phyloP scores from a whole-genome alignment of 2,329 filamentous ascomycete genomes.

The Aspergillus costaricaensis region DNA sequence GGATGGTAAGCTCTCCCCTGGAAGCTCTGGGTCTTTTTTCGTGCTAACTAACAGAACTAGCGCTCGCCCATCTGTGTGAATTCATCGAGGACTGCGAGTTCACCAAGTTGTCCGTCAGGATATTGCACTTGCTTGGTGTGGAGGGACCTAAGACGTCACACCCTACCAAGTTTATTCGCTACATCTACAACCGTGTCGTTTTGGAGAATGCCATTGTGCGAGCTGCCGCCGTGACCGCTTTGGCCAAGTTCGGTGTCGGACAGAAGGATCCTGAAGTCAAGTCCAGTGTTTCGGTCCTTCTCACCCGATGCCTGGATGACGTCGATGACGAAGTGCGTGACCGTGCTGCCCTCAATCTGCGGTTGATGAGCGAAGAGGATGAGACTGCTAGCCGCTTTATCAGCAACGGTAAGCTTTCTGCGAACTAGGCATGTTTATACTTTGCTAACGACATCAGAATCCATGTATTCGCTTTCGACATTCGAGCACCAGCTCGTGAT shows the following conservation, averaged over 20 bases:
- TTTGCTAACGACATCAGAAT: constrained; percentile 60
- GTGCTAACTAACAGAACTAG: constrained; percentile 43
- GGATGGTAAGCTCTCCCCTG: constrained; percentile 50
- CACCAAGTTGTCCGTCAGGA: constrained; percentile 93
- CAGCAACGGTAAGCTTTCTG: constrained; percentile 71
- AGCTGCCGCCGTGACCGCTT: constrained; percentile 89
- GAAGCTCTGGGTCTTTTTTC: neutral
- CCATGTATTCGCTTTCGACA: constrained; percentile 89
- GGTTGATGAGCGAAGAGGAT: constrained; percentile 89
- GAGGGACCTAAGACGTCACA: constrained; percentile 95
- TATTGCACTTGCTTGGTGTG: constrained; percentile 87
- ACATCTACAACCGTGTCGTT: constrained; percentile 98
- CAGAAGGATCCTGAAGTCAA: constrained; percentile 97
- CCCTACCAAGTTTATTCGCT: constrained; percentile 97
- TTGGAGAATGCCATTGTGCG: constrained; percentile 95
- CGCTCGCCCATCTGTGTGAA: constrained; percentile 92
- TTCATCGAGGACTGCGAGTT: constrained; percentile 99
- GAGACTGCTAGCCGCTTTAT: constrained; percentile 84
- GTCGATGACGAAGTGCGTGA: constrained; percentile 97
- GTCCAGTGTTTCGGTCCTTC: constrained; percentile 87
- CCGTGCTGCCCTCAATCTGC: constrained; percentile 86
- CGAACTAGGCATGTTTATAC: neutral
- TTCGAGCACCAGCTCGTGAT: constrained; percentile 97
- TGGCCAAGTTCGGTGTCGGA: constrained; percentile 95
- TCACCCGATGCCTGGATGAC: constrained; percentile 92